phyloP scores from a whole-genome alignment of 73 alveolate species.

The Blepharisma stoltei region DNA sequence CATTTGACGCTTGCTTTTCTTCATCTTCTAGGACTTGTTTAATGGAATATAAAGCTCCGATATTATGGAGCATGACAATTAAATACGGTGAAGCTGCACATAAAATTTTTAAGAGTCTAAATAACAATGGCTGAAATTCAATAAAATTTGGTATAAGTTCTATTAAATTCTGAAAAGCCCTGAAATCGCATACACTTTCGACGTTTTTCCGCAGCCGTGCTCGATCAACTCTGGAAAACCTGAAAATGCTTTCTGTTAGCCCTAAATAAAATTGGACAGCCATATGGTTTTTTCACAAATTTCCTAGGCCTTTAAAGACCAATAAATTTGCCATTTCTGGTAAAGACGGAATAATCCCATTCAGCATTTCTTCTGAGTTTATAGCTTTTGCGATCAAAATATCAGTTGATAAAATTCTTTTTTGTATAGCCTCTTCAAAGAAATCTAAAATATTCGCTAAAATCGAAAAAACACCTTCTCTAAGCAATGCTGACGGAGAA shows the following conservation, averaged over 20 bases:
- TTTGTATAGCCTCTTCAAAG: conserved; percentile 45
- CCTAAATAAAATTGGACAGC: conserved; percentile 9
- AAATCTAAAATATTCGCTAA: conserved; percentile 54
- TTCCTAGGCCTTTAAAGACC: background rate
- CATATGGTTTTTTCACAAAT: background rate
- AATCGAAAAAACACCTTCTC: conserved; percentile 36
- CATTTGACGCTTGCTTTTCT: conserved; percentile 14
- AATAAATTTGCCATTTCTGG: conserved; percentile 31
- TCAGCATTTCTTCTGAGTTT: conserved; percentile 41
- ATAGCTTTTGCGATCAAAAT: conserved; percentile 42
- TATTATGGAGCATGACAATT: background rate
- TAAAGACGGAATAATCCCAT: conserved; percentile 38
- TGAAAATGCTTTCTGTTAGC: conserved; percentile 5
- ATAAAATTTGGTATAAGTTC: background rate
- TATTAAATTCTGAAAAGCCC: background rate
- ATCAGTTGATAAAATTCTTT: conserved; percentile 35
- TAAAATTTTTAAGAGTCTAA: background rate
- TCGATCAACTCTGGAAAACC: background rate
- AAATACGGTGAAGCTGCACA: conserved; percentile 8
- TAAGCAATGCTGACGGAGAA: conserved; percentile 47
- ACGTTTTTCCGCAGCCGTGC: background rate
- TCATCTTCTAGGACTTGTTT: background rate
- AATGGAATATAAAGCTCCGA: background rate
- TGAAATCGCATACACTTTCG: background rate
- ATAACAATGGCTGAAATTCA: background rate